Evolutionary conservation across 192 early-diverging fungal species (phyloP), one percentile per base, ranked within the genome.

Genomic region (Coemansia sp.): DNA sequence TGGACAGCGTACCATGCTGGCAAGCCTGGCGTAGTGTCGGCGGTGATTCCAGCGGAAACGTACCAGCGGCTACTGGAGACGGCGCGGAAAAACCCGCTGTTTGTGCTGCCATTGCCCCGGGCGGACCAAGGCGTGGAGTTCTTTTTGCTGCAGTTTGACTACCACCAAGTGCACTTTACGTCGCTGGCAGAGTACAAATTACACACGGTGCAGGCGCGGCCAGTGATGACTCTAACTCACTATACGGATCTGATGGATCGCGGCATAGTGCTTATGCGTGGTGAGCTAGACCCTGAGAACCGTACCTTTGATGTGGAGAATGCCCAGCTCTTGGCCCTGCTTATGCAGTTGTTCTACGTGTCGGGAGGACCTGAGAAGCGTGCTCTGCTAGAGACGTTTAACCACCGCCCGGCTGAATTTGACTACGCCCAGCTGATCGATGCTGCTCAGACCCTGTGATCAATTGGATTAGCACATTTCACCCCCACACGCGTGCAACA

Each of bases 101-200:
- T 98, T 83, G 77, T 97, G 33, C 71, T 98, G 8, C 96, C 96
- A 29, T 73, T 97, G 52, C 91, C 93, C 36, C 87, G 92, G 27
- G 86, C 89, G 43, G 71, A 43, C 22, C 66, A 89, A 20, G 96
- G 95, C 22, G 87, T 94, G 31, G 96, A 98, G 76, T 91, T 96
- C 72, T 95, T 89, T 72, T 72, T 96, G 15, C 47, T 96, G 67
- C 96, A 98, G 78, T 93, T 93, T 73, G 84, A 89, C 15, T 91
- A 88, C 73, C 91, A 96, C 74, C 94, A 96, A 77, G 86, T 90
- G 70, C 89, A 91, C 77, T 95, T 95, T 75, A 98, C 96, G 9
- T 90, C 92, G 16, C 73, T 94, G 57, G 76, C 94, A 27, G 95
- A 97, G 86, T 98, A 94, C 89, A 91, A 98, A 80, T 91, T 93